phyloP scores from a whole-genome alignment of 2,329 filamentous ascomycete genomes.

The Talaromyces sp. region DNA sequence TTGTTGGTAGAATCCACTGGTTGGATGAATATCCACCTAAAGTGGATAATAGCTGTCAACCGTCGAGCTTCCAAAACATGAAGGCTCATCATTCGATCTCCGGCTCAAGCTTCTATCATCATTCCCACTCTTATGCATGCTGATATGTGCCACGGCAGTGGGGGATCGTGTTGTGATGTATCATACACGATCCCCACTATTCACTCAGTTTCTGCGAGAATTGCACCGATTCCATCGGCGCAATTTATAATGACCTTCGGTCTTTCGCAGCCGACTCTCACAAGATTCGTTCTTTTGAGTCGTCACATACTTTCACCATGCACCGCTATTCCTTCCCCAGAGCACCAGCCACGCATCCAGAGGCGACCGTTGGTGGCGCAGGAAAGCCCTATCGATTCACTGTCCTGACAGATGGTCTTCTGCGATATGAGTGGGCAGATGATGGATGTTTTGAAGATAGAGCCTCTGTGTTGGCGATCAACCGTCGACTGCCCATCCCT shows the following conservation, averaged over 20 bases:
- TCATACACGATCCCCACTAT: slow-evolving; percentile 1
- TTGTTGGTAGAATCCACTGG: neutral
- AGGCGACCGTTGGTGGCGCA: slow-evolving; percentile 11
- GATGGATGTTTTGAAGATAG: slow-evolving; percentile 63
- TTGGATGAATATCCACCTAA: neutral
- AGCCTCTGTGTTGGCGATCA: slow-evolving; percentile 61
- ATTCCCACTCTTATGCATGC: neutral
- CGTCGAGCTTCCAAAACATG: neutral
- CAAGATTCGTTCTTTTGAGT: neutral
- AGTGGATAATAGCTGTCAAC: neutral
- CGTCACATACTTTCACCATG: slow-evolving; percentile 7
- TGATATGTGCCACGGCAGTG: neutral
- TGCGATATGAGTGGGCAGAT: slow-evolving; percentile 63
- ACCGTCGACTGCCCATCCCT: slow-evolving; percentile 51
- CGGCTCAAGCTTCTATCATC: neutral
- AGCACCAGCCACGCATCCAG: slow-evolving; percentile 7
- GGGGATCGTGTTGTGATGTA: neutral
- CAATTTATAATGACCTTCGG: slow-evolving; percentile 6
- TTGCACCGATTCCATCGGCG: neutral
- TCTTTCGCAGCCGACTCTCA: neutral
- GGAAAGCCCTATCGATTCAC: slow-evolving; percentile 25
- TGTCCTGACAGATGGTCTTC: slow-evolving; percentile 55
- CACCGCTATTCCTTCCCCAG: slow-evolving; percentile 13
- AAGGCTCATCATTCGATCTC: neutral
- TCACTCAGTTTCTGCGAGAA: slow-evolving; percentile 9